Evolutionary conservation across 768 basidiomycete species (phyloP), one percentile per base, ranked within the genome.

Genomic region (Zangia roseola): DNA sequence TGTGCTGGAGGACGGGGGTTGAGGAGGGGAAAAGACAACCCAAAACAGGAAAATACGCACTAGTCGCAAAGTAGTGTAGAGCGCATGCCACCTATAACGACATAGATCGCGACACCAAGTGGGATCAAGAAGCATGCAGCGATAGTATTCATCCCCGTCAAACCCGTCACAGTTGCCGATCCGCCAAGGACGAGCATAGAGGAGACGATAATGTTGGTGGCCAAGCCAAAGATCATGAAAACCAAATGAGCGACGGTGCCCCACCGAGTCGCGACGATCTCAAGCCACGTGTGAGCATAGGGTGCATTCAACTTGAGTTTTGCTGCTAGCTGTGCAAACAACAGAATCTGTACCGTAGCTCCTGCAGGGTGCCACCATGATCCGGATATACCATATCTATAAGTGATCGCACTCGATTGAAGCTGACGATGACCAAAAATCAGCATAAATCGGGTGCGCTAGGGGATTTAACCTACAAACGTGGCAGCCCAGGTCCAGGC

Each of bases 401-500:
- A 97, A 0, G 84, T 90, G 7, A 91, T 83, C 0, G 89, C 88
- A 47, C 86, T 88, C 24, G 83, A 86, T 79, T 91, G 88, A 2
- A 91, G 72, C 81, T 82, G 43, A n/a, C n/a, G n/a, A n/a, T n/a
- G n/a, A 3, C 12, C 43, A 50, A 12, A 69, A 48, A 5, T 14
- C 57, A 38, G 21, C n/a, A n/a, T n/a, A n/a, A 40, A 50, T 33
- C 21, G 19, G 6, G 31, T 16, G 31, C 14, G 16, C 14, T 2
- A 31, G 2, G 2, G 31, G 14, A 14, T 9, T 6, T 16, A 16
- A 16, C 16, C 13, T 48, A 84, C 85, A 49, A 89, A 67, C 1
- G 87, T 90, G 17, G 87, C 88, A 3, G 86, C 87, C 78, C 85
- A 89, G n/a, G 91, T 93, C 91, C 92, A 94, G 0, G 93, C 91